phyloP scores from a whole-genome alignment of 129 eudicot genomes.

The Tanacetum coccineum region DNA sequence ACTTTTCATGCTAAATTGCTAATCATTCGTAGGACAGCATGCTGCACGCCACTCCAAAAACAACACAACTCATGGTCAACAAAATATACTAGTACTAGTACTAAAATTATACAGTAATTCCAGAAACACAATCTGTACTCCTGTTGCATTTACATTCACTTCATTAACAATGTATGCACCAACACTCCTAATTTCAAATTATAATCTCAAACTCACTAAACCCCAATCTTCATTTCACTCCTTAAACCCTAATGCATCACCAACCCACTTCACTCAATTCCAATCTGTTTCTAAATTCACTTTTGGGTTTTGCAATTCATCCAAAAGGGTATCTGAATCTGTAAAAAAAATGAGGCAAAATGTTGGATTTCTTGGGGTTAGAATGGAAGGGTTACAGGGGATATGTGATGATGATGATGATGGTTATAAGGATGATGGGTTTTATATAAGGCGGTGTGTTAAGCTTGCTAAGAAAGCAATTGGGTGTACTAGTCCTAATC shows the following conservation, averaged over 20 bases:
- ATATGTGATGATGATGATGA: slow-evolving; percentile 18
- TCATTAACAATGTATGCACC: slow-evolving; percentile 43
- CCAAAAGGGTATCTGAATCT: slow-evolving; percentile 55
- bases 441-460: slow-evolving; percentile 79
- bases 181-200: slow-evolving; percentile 36
- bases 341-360: slow-evolving; percentile 25
- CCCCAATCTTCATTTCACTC: slow-evolving; percentile 27
- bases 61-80: too few species aligned
- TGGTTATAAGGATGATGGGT: slow-evolving; percentile 44
- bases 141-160: neutral
- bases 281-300: slow-evolving; percentile 24
- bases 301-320: slow-evolving; percentile 47
- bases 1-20: too few species aligned
- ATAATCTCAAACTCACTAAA: slow-evolving; percentile 21
- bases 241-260: slow-evolving; percentile 24
- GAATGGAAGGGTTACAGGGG: slow-evolving; percentile 39
- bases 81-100: too few species aligned
- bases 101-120: too few species aligned
- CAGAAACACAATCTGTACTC: neutral
- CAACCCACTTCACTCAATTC: slow-evolving; percentile 24
- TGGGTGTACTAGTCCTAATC: slow-evolving; percentile 96
- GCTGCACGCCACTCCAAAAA: too few species aligned
- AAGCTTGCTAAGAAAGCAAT: slow-evolving; percentile 73
- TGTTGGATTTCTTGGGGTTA: slow-evolving; percentile 38
- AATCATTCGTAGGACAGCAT: too few species aligned